Evolutionary conservation across 768 basidiomycete genomes (phyloP).

Genomic region (Royoungia palumana): DNA sequence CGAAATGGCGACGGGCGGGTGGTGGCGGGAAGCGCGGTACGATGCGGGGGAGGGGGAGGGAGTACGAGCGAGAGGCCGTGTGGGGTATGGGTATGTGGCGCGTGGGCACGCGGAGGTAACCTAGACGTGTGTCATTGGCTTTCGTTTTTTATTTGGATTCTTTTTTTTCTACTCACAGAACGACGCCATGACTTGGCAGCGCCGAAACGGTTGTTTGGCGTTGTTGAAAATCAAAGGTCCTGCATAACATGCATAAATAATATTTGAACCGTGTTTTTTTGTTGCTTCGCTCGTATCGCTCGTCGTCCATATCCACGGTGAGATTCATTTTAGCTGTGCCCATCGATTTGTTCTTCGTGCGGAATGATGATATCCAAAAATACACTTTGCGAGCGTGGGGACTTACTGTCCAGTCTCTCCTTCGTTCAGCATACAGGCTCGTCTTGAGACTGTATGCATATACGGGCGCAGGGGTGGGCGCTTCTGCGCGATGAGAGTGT

Average conservation of each 20-base stretch:
- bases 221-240: conserved; percentile 21
- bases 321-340: too few species aligned
- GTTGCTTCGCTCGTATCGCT: background rate
- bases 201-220: conserved; percentile 28
- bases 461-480: conserved; percentile 34
- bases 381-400: conserved; percentile 32
- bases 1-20: conserved; percentile 14
- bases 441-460: conserved; percentile 34
- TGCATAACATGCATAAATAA: conserved; percentile 26
- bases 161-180: conserved; percentile 6
- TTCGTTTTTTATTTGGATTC: background rate
- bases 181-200: conserved; percentile 6
- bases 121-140: background rate
- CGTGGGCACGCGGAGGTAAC: conserved; percentile 1
- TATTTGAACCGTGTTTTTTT: background rate
- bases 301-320: conserved; percentile 8
- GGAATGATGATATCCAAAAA: conserved; percentile 30
- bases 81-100: conserved; percentile 5
- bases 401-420: conserved; percentile 33
- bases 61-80: conserved; percentile 6
- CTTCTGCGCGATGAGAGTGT: conserved; percentile 32
- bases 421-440: conserved; percentile 34
- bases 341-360: background rate
- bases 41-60: background rate
- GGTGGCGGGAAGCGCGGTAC: background rate